Percentiles rank a stretch among this genome's conserved stretches.
Conservation (phyloP, 2,329 filamentous ascomycete species). For the Curvularia sp. region DNA sequence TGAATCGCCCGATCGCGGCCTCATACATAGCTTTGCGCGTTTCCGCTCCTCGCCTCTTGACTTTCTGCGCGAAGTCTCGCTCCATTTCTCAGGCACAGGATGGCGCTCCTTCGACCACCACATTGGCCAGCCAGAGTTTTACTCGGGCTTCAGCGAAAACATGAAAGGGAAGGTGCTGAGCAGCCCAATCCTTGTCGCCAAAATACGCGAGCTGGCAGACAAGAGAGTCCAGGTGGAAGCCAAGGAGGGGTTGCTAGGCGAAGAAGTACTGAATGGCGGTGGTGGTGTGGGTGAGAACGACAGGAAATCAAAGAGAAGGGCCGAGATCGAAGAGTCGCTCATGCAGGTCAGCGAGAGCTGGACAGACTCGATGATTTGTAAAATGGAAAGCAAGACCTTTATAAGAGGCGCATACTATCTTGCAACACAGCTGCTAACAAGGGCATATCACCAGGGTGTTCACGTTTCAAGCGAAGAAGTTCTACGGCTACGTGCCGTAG, state of each 20-base stretch:
- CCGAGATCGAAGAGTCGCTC: constrained; percentile 75
- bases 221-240: constrained; percentile 78
- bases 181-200: constrained; percentile 75
- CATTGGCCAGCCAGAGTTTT: constrained; percentile 92
- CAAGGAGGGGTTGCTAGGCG: constrained; percentile 69
- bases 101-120: constrained; percentile 94
- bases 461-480: constrained; percentile 97
- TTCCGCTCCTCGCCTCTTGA: constrained; percentile 77
- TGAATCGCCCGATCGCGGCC: constrained; percentile 65
- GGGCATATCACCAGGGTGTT: constrained; percentile 96
- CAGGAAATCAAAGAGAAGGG: constrained; percentile 67
- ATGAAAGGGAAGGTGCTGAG: constrained; percentile 82
- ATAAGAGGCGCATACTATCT: constrained; percentile 93
- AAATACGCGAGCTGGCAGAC: constrained; percentile 79
- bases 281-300: constrained; percentile 32
- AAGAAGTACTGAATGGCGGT: constrained; percentile 46
- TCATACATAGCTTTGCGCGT: constrained; percentile 84
- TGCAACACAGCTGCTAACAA: constrained; percentile 82
- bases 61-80: constrained; percentile 90
- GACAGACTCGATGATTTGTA: constrained; percentile 97
- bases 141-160: constrained; percentile 86
- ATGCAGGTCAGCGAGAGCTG: constrained; percentile 83
- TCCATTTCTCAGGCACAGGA: constrained; percentile 90
- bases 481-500: constrained; percentile 78
- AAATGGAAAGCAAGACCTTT: constrained; percentile 94